Evolutionary conservation across 371 early-diverging fungal species (phyloP), one percentile per base, ranked within the genome.

Genomic region (Apophysomyces elegans): DNA sequence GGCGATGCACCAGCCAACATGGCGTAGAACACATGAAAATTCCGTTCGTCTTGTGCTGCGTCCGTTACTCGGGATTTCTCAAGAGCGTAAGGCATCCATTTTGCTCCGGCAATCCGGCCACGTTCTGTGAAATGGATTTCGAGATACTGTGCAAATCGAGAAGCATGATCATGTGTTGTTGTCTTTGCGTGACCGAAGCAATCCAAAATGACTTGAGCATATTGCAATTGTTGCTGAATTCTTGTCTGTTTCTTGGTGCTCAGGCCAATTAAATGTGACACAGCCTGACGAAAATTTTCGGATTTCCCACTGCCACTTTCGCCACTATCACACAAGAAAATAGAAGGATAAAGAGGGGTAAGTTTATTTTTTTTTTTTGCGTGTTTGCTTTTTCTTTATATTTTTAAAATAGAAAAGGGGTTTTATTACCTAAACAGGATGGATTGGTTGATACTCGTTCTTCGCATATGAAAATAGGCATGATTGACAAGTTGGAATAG

Each of bases 1-100:
- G 37, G 44, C 41, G 26, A 67, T 44, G 60, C 69, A 37, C 70
- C 74, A 12, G 81, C 80, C n/a, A 91, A 75, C 54, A 97, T 77
- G 50, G 91, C 87, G 74, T 96, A 94, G 74, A 98, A 95, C 56
- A 96, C 88, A 76, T 97, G 94, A 81, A 96, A 97, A 77, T 91
- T 96, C 67, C 92, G 86, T 66, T 96, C 91, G 59, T 87, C 86
- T 58, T 79, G 83, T n/a, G 84, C 59, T 0, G 83, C 78, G 18
- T 74, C 71, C 6, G 88, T 79, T 7, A 95, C 86, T 50, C 95
- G 85, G 43, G 75, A 75, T 75, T 91, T 91, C 65, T 99, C 98
- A 14, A 99, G 80, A 56, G 96, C 84, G 74, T 96, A 98, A 61
- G 92, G 91, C 63, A 96, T 79, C 65, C 91, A 80, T 70, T 91